Evolutionary conservation across 179 eudicot species (phyloP).

Genomic region (Beta corolliflora): DNA sequence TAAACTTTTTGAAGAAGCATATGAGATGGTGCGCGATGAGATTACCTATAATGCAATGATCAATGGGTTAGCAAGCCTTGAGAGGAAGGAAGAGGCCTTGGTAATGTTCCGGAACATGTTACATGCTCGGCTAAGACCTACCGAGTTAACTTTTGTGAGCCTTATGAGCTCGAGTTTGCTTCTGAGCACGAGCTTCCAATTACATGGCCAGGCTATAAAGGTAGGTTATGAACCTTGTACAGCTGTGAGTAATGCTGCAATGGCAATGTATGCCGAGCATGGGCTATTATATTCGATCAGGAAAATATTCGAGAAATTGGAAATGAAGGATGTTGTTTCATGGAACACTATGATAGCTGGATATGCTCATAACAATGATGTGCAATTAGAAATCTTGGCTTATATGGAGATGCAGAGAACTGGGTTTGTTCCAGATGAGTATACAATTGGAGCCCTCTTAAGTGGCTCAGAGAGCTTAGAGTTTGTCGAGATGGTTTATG

Average conservation of each 20-base stretch:
- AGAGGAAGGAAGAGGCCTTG: slow-evolving; percentile 56
- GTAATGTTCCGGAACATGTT: slow-evolving; percentile 55
- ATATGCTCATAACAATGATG: slow-evolving; percentile 48
- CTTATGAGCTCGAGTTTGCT: slow-evolving; percentile 57
- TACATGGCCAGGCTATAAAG: slow-evolving; percentile 60
- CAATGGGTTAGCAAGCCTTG: slow-evolving; percentile 54
- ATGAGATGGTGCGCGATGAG: slow-evolving; percentile 41
- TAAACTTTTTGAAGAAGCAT: slow-evolving; percentile 53
- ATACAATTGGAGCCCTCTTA: slow-evolving; percentile 69
- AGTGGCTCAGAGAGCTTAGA: slow-evolving; percentile 39
- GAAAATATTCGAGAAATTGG: slow-evolving; percentile 46
- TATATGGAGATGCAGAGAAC: slow-evolving; percentile 59
- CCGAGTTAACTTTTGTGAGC: slow-evolving; percentile 70
- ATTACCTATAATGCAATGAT: slow-evolving; percentile 81
- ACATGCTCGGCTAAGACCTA: slow-evolving; percentile 47
- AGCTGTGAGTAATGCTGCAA: slow-evolving; percentile 67
- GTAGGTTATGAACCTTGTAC: slow-evolving; percentile 52
- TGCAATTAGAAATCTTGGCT: slow-evolving; percentile 37
- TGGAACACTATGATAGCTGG: slow-evolving; percentile 80
- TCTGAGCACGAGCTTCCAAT: slow-evolving; percentile 41
- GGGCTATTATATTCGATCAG: slow-evolving; percentile 42
- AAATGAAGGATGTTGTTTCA: slow-evolving; percentile 61
- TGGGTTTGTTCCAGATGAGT: slow-evolving; percentile 68
- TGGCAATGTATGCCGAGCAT: slow-evolving; percentile 66
- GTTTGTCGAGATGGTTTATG: slow-evolving; percentile 51